Base-by-base conservation (phyloP, 1,139 yeast species). In the Sugiyamaella paludigena region DNA sequence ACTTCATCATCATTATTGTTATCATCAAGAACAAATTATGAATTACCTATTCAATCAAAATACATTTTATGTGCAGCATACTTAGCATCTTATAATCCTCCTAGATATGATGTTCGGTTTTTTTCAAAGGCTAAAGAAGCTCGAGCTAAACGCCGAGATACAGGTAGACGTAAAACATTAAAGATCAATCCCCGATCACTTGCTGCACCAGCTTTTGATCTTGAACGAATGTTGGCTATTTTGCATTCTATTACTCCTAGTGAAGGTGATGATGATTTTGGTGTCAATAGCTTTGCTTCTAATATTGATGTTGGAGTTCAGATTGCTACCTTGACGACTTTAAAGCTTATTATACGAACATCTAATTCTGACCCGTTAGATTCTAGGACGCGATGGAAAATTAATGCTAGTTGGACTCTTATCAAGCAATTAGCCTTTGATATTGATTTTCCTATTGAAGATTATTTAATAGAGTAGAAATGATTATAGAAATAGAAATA, bases 191-290 rank as follows among this genome's bases (percentile, higher is more conserved):
- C 79, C 4, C 69, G 82, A 28, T 66, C 82, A 24, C 70, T 83
- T 31, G 78, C 82, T 9, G 83, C 88, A 1, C 77, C 79, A 26
- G 72, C 77, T 41, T 84, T 84, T 60, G 89, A 84, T 48, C 67
- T 83, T 47, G 92, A 84, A 60, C 71, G 92, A 48, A 67, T 83
- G 68, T 66, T 82, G 55, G 88, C 91, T 1, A 83, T 84, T 30
- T 64, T 82, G 33, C 78, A 81, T 29, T 80, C 85, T 1, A 76
- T 84, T 56, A 61, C 59, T 65, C 76, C 55, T 64, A 52, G 50
- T 7, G 54, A 51, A 30, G 52, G 51, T 32, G 57, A 54, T 24
- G 52, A 46, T 12, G 39, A 40, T 2, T 44, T 33, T 76, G 52
- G 39, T 13, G 48, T 37, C 13, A 53, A 31, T 75, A 46, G 41